phyloP scores from a whole-genome alignment of 2,329 filamentous ascomycete genomes.

The Arthrinium phaeospermum region DNA sequence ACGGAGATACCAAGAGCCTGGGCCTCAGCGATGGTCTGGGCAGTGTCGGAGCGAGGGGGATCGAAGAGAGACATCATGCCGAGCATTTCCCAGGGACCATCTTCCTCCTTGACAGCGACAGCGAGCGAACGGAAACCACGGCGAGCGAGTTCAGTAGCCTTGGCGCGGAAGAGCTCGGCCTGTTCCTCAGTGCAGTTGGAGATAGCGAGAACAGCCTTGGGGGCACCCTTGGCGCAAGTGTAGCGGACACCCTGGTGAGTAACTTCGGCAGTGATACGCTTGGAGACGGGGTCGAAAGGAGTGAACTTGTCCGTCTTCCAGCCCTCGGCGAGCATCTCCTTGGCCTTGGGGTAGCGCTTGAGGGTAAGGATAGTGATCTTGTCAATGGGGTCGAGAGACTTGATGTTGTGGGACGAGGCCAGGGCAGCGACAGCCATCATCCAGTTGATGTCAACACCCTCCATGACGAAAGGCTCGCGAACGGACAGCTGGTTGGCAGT shows the following conservation, averaged over 20 bases:
- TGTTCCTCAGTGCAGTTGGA: conserved; percentile 69
- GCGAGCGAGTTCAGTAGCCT: conserved; percentile 73
- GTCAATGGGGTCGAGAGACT: conserved; percentile 76
- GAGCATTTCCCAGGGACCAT: conserved; percentile 72
- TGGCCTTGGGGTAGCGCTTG: conserved; percentile 74
- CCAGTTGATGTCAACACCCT: conserved; percentile 77
- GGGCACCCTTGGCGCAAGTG: conserved; percentile 74
- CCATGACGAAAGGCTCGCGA: conserved; percentile 74
- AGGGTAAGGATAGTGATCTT: conserved; percentile 76
- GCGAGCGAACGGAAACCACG: conserved; percentile 79
- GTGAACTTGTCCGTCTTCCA: conserved; percentile 81
- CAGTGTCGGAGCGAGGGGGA: conserved; percentile 74
- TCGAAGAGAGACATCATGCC: conserved; percentile 80
- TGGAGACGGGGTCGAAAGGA: conserved; percentile 79
- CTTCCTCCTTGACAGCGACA: conserved; percentile 76
- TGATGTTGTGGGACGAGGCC: conserved; percentile 76
- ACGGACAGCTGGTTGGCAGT: conserved; percentile 74
- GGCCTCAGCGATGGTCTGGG: conserved; percentile 74
- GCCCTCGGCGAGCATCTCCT: conserved; percentile 73
- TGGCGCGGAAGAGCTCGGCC: conserved; percentile 69
- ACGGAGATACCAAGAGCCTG: conserved; percentile 75
- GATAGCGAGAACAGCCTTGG: conserved; percentile 73
- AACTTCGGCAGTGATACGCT: conserved; percentile 73
- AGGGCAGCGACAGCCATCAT: conserved; percentile 78
- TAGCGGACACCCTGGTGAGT: conserved; percentile 71